Conservation (phyloP, 768 basidiomycete genomes). For the Auricularia sp. region DNA sequence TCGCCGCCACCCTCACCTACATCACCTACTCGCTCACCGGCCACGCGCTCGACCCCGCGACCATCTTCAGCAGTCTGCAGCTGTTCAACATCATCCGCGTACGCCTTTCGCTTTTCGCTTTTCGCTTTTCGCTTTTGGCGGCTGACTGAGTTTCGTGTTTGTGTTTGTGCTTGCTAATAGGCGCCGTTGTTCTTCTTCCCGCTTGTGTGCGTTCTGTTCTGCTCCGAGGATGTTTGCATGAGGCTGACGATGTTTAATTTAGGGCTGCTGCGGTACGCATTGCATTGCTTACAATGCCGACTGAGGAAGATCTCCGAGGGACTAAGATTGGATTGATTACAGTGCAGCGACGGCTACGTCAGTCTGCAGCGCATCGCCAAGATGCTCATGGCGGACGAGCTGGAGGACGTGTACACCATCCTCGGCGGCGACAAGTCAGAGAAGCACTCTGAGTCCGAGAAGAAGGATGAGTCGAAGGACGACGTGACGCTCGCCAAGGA, state of each 20-base stretch:
- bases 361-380: constrained; percentile 38
- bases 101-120: constrained; percentile 44
- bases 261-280: too few relatives aligned
- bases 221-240: too few relatives aligned
- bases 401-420: constrained; percentile 35
- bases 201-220: too few relatives aligned
- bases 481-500: too few relatives aligned
- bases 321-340: background rate
- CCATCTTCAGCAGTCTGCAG: constrained; percentile 48
- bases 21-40: constrained; percentile 54
- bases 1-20: constrained; percentile 41
- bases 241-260: too few relatives aligned
- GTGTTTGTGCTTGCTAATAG: too few relatives aligned
- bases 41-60: constrained; percentile 41
- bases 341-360: constrained; percentile 38
- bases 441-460: background rate
- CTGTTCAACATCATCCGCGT: constrained; percentile 52
- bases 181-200: too few relatives aligned
- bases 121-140: constrained; percentile 27
- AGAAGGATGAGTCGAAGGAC: constrained; percentile 2
- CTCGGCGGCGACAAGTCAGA: background rate
- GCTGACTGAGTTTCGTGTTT: too few relatives aligned
- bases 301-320: too few relatives aligned
- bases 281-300: constrained; percentile 10
- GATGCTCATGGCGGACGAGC: constrained; percentile 47